Evolutionary conservation across 2,329 filamentous ascomycete genomes (phyloP), one percentile per base, ranked within the genome.

Genomic region (Metarhizium sp.): DNA sequence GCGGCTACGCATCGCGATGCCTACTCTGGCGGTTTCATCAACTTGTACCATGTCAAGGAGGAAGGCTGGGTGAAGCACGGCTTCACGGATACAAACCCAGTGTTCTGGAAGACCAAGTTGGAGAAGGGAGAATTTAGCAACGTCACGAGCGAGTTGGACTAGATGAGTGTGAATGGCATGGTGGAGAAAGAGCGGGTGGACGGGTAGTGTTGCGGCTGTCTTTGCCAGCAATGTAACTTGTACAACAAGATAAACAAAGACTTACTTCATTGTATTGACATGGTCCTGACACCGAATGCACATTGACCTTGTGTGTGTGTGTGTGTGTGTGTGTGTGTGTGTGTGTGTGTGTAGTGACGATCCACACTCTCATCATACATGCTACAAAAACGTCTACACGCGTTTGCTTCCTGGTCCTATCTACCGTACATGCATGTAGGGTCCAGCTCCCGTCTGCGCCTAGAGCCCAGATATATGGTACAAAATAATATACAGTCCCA

Each of bases 31-130:
- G 94, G 94, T 63, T 97, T 84, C 77, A 96, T 99, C 81, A 99
- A 99, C 78, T 71, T 97, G 69, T 99, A 99, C 76, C 94, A 99
- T 69, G 92, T 99, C 71, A 96, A 96, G 85, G 92, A 99, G 78
- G 87, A 91, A 61, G 94, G 94, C 65, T 99, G 94, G 94, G 92
- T 95, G 67, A 96, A 95, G 82, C 92, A 97, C 70, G 94, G 94
- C 59, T 99, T 99, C 81, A 91, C 79, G 69, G 94, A 99, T 74
- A 97, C 92, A 64, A 96, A 97, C 79, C 92, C 92, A 48, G 95
- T 97, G 70, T 99, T 99, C 86, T 99, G 94, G 94, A 88, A 95
- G 80, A 96, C 92, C 51, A 99, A 99, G 85, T 76, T 99, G 68
- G 88, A 96, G 73, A 95, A 95, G 84, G 92, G 92, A 73, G 94